A percentile compares a stretch with the other conserved stretches of the same genome.
Conservation (phyloP, 2,329 filamentous ascomycete species). For the Aaosphaeria arxii region DNA sequence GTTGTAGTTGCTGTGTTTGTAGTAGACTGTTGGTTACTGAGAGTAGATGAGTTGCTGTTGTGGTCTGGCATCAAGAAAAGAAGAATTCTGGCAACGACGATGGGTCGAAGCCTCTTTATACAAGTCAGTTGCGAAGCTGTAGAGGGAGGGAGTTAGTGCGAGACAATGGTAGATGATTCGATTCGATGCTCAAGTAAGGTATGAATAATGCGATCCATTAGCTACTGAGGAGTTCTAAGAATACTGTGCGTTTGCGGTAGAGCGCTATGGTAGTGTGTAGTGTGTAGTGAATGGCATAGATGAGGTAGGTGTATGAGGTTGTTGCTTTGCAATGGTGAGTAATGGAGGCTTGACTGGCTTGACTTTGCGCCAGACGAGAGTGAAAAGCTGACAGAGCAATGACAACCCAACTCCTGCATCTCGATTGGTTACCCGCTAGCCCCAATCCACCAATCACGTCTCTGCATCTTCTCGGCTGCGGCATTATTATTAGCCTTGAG, state of each 20-base stretch:
- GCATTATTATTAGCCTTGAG: too few species aligned
- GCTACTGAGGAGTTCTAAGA: too few species aligned
- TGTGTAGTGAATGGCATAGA: not conserved
- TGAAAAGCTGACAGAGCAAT: slow-evolving; percentile 27
- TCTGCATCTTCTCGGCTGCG: too few species aligned
- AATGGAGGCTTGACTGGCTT: slow-evolving; percentile 14
- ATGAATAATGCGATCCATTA: too few species aligned
- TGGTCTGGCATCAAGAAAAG: slow-evolving; percentile 28
- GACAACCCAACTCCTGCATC: slow-evolving; percentile 10
- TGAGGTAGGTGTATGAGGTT: slow-evolving; percentile 2
- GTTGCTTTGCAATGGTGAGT: slow-evolving; percentile 32
- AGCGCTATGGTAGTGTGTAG: not conserved
- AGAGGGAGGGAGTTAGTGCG: slow-evolving; percentile 22
- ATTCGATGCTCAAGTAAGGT: not conserved
- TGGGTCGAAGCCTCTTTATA: slow-evolving; percentile 22
- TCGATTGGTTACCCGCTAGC: too few species aligned
- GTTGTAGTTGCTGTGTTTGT: not conserved
- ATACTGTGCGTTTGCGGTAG: too few species aligned
- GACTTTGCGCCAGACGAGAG: not conserved
- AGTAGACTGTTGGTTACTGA: slow-evolving; percentile 8
- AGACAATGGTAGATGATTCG: slow-evolving; percentile 20
- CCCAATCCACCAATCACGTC: too few species aligned
- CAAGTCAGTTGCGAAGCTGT: not conserved
- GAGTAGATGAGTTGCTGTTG: not conserved
- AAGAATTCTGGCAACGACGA: slow-evolving; percentile 3